Conservation (phyloP, 75 land plant genomes). For the Pinus albicaulis region DNA sequence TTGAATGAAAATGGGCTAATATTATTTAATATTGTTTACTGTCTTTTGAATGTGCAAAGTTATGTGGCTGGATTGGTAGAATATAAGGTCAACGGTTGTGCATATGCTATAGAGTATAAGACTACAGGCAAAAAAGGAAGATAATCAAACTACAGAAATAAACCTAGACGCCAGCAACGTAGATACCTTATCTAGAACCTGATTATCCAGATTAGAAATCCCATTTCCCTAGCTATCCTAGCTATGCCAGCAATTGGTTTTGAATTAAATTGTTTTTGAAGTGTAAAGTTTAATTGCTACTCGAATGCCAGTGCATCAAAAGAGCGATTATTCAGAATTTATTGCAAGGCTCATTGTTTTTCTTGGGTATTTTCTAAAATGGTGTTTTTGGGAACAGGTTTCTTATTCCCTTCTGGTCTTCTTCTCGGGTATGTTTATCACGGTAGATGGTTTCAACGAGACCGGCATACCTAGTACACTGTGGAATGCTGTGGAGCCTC, state of each 20-base stretch:
- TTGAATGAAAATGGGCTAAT: too few relatives aligned
- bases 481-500: conserved; percentile 74
- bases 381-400: conserved; percentile 34
- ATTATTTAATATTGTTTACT: too few relatives aligned
- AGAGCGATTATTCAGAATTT: neutral
- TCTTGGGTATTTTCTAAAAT: too few relatives aligned
- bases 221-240: neutral
- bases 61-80: too few relatives aligned
- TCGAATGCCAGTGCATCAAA: neutral
- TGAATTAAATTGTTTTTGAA: neutral
- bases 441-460: conserved; percentile 71
- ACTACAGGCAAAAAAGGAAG: too few relatives aligned
- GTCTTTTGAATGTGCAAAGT: too few relatives aligned
- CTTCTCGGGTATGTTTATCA: conserved; percentile 84
- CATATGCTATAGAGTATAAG: too few relatives aligned
- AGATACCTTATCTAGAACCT: neutral
- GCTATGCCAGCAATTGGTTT: neutral
- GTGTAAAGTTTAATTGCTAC: neutral
- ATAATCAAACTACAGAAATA: too few relatives aligned
- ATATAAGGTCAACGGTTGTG: too few relatives aligned
- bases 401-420: conserved; percentile 76
- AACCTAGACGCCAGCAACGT: too few relatives aligned
- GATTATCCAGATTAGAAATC: neutral
- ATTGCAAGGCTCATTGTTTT: neutral
- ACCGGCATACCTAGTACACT: conserved; percentile 69